Base-by-base conservation (phyloP, 169 alveolate genomes). In the Plasmodium yoelii region DNA sequence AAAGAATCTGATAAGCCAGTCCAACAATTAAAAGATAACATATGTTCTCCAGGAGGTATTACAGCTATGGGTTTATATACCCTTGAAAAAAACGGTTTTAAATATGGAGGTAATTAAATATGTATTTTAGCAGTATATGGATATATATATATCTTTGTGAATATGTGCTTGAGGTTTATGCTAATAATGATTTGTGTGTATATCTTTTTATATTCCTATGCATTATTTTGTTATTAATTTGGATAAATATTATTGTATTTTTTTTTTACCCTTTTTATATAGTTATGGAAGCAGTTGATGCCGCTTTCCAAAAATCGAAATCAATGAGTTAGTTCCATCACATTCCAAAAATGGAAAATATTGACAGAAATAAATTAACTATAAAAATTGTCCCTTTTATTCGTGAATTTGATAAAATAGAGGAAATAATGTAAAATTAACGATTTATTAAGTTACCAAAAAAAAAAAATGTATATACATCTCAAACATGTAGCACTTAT, bases 21-120 rank as follows among this genome's bases (percentile, higher is more conserved):
- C 1, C 91, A 86, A 64, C 91, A 86, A 44, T 65, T 93, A 59
- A 92, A 88, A 42, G 96, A 93, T 15, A 90, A 91, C 28, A 87
- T 92, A 18, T 75, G 93, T 22, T 88, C 96, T 6, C 96, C 96
- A 2, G 95, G 95, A 12, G 96, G 96, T 18, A 91, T 90, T 34
- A 91, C 95, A 10, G 87, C 90, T 26, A 91, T 92, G 42, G 96
- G 93, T 0, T 74, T 93, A 34, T 57, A 60, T 44, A 90, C 94
- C 24, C 57, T 92, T 60, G 96, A 93, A 65, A 86, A 88, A 51
- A 64, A 84, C 67, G 87, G 90, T 12, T 75, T 93, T 57, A 73
- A 94, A 69, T 80, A 80, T 47, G 82, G 92, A 46, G 80, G 95
- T 93, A 84, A 49, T 60, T 13, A 19, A 28, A 28, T 53, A 18